A percentile compares a stretch with the other conserved stretches of the same genome.
These are phyloP conservation scores for Mycothermus thermophilus DNA, from an alignment of 495 filamentous ascomycete genomes.

Conservation along the genomic window DNA sequence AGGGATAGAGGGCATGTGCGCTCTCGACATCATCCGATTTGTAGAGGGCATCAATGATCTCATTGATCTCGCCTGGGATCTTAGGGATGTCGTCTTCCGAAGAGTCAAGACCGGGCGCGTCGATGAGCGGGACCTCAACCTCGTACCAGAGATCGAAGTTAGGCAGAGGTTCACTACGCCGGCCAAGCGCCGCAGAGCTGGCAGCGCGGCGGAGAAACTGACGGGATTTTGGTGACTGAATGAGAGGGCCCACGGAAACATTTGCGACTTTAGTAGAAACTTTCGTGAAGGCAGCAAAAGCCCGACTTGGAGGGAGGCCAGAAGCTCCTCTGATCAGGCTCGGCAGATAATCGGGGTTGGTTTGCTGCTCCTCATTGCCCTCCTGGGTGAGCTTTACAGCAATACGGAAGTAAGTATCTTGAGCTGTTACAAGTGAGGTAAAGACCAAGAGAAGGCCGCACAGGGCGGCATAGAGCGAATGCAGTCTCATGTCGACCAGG, in stretches of 20 bases:
- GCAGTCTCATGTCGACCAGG: no score
- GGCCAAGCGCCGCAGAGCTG: background rate
- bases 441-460: no score
- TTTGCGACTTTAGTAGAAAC: background rate
- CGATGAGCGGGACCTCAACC: background rate
- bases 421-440: no score
- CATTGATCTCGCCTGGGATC: no score
- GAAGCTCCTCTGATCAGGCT: background rate
- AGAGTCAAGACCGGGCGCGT: background rate
- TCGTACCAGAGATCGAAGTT: conserved; percentile 6
- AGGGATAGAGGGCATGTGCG: background rate
- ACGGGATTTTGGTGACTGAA: no score
- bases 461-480: no score
- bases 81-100: no score
- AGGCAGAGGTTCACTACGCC: background rate
- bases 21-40: background rate
- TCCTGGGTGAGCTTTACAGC: conserved; percentile 3
- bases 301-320: no score
- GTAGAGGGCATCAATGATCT: conserved; percentile 3
- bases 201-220: background rate
- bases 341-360: conserved; percentile 1
- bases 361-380: conserved; percentile 1
- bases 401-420: no score
- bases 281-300: no score
- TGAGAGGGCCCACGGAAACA: background rate